These are phyloP conservation scores for Nannizzia gypsea DNA, from an alignment of 2,329 filamentous ascomycete species.

Conservation along the genomic window DNA sequence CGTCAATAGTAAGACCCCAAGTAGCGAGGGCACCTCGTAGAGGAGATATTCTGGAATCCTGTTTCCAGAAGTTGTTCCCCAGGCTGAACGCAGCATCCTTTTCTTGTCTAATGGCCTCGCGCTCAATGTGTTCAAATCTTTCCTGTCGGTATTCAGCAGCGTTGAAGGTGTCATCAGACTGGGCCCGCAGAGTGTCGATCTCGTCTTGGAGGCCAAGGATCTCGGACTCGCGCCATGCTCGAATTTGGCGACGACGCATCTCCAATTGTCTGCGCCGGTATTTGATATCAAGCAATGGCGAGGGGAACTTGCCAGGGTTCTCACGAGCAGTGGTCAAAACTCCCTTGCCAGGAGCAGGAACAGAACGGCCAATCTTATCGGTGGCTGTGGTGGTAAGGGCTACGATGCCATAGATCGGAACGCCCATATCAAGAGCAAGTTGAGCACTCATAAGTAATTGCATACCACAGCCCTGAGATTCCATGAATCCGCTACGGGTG, in stretches of 20 bases:
- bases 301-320: slow-evolving; percentile 81
- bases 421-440: slow-evolving; percentile 94
- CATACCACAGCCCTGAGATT: slow-evolving; percentile 95
- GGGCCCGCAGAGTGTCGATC: slow-evolving; percentile 76
- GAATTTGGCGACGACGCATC: slow-evolving; percentile 84
- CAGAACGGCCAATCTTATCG: slow-evolving; percentile 97
- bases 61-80: slow-evolving; percentile 99
- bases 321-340: slow-evolving; percentile 92
- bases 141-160: slow-evolving; percentile 78
- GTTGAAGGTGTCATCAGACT: slow-evolving; percentile 57
- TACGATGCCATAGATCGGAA: slow-evolving; percentile 90
- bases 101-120: slow-evolving; percentile 76
- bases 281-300: slow-evolving; percentile 90
- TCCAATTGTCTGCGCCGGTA: slow-evolving; percentile 94
- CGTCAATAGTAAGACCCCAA: slow-evolving; percentile 95
- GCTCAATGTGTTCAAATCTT: slow-evolving; percentile 74
- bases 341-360: slow-evolving; percentile 92
- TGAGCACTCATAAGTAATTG: slow-evolving; percentile 97
- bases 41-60: slow-evolving; percentile 83
- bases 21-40: slow-evolving; percentile 91
- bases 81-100: slow-evolving; percentile 86
- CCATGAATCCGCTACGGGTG: slow-evolving; percentile 97
- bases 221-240: slow-evolving; percentile 92
- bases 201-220: slow-evolving; percentile 87
- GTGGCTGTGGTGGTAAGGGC: slow-evolving; percentile 91